Conservation (phyloP, 2,329 filamentous ascomycete genomes). For the Rugonectria rugulosa region DNA sequence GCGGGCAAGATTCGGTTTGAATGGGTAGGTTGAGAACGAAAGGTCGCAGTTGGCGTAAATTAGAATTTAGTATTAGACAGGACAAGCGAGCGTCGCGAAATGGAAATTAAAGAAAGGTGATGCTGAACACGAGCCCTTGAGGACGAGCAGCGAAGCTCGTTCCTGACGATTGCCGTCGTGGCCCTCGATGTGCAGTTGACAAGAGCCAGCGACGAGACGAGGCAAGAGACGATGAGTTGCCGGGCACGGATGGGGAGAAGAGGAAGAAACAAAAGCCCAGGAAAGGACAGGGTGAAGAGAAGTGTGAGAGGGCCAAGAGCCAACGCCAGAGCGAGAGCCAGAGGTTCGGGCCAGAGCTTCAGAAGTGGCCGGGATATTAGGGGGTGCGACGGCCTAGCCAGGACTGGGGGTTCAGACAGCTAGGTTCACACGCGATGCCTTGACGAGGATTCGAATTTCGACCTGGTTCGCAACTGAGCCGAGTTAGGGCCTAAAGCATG, state of each 20-base stretch:
- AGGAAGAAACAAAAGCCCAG: slow-evolving; percentile 25
- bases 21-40: slow-evolving; percentile 29
- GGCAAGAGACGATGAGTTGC: slow-evolving; percentile 28
- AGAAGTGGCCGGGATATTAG: slow-evolving; percentile 21
- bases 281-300: slow-evolving; percentile 17
- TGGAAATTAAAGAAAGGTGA: slow-evolving; percentile 30
- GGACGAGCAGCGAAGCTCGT: slow-evolving; percentile 33
- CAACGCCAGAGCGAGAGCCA: slow-evolving; percentile 16
- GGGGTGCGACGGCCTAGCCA: slow-evolving; percentile 13
- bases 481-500: not conserved
- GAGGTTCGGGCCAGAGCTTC: slow-evolving; percentile 21
- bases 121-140: slow-evolving; percentile 29
- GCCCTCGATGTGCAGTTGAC: slow-evolving; percentile 31
- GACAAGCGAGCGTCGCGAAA: slow-evolving; percentile 32
- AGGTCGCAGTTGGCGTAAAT: slow-evolving; percentile 36
- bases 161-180: slow-evolving; percentile 36
- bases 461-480: not conserved
- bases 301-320: slow-evolving; percentile 21
- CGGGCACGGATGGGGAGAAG: slow-evolving; percentile 32
- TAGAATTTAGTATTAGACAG: slow-evolving; percentile 37
- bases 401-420: slow-evolving; percentile 4
- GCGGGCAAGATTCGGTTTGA: slow-evolving; percentile 24
- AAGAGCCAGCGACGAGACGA: slow-evolving; percentile 35
- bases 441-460: slow-evolving; percentile 9
- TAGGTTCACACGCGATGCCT: slow-evolving; percentile 1